Evolutionary conservation across 495 filamentous ascomycete genomes (phyloP).

Genomic region (Trichoderma orchidacearum): DNA sequence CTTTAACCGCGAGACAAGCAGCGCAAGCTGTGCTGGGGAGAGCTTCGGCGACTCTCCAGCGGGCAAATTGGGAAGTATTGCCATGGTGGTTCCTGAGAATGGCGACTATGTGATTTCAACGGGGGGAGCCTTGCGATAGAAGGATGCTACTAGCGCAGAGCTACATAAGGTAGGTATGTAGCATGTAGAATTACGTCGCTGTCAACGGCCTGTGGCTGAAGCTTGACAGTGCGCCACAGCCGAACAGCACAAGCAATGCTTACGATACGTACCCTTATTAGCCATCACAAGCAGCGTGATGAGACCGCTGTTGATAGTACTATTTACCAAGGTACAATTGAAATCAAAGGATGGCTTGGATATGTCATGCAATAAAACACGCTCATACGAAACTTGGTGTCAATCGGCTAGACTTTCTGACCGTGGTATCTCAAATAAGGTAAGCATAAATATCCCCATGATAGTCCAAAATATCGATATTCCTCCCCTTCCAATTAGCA

Average conservation of each 20-base stretch:
- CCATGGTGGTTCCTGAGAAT: neutral
- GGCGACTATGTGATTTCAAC: neutral
- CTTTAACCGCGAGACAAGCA: conserved; percentile 65
- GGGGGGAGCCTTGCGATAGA: neutral
- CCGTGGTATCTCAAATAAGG: too few relatives aligned
- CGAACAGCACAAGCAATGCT: neutral
- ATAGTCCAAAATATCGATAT: too few relatives aligned
- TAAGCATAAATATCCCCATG: too few relatives aligned
- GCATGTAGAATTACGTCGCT: neutral
- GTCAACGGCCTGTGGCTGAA: neutral
- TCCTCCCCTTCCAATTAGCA: too few relatives aligned
- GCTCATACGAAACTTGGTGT: too few relatives aligned
- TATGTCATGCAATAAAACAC: too few relatives aligned
- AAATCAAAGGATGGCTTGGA: too few relatives aligned
- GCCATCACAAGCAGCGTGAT: too few relatives aligned
- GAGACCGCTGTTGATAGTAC: too few relatives aligned
- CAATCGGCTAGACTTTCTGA: too few relatives aligned
- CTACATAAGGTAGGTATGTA: neutral
- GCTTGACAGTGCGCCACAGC: neutral
- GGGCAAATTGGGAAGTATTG: neutral
- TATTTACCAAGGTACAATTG: too few relatives aligned
- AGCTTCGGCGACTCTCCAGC: neutral
- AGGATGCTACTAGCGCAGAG: neutral
- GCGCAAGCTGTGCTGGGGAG: conserved; percentile 42
- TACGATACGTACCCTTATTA: neutral